Conservation (phyloP, 2,329 filamentous ascomycete species). For the Fusarium palustre region DNA sequence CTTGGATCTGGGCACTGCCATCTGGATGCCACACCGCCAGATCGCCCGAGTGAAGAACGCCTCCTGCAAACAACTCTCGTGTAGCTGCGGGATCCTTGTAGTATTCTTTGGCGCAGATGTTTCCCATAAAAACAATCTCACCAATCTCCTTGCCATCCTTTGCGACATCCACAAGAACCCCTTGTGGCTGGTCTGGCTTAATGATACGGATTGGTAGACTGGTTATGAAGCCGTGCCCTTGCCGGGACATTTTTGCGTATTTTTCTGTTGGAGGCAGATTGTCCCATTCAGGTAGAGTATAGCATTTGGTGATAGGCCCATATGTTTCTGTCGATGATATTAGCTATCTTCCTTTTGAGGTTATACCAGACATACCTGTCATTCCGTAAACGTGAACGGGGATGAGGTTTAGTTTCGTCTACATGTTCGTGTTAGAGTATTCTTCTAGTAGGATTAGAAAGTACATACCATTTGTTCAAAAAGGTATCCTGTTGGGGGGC, state of each 20-base stretch:
- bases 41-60: slow-evolving; percentile 89
- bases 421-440: slow-evolving; percentile 6
- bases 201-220: slow-evolving; percentile 84
- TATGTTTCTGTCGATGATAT: slow-evolving; percentile 74
- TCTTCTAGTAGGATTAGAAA: not conserved
- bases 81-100: slow-evolving; percentile 91
- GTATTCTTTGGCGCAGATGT: slow-evolving; percentile 92
- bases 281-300: slow-evolving; percentile 89
- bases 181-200: slow-evolving; percentile 79
- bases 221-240: slow-evolving; percentile 91
- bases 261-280: slow-evolving; percentile 77
- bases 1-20: slow-evolving; percentile 89
- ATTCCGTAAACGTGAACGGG: slow-evolving; percentile 95
- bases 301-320: slow-evolving; percentile 94
- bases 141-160: slow-evolving; percentile 63
- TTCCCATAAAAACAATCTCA: slow-evolving; percentile 83
- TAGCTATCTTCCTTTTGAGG: not conserved
- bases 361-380: slow-evolving; percentile 56
- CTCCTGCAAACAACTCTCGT: slow-evolving; percentile 85
- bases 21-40: slow-evolving; percentile 94
- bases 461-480: slow-evolving; percentile 87
- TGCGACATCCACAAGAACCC: slow-evolving; percentile 60
- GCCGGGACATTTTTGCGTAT: slow-evolving; percentile 90
- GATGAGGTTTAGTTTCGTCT: slow-evolving; percentile 77
- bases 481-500: slow-evolving; percentile 87